These are phyloP conservation scores for Botryococcus braunii DNA, from an alignment of 163 green algal genomes.

Conservation along the genomic window DNA sequence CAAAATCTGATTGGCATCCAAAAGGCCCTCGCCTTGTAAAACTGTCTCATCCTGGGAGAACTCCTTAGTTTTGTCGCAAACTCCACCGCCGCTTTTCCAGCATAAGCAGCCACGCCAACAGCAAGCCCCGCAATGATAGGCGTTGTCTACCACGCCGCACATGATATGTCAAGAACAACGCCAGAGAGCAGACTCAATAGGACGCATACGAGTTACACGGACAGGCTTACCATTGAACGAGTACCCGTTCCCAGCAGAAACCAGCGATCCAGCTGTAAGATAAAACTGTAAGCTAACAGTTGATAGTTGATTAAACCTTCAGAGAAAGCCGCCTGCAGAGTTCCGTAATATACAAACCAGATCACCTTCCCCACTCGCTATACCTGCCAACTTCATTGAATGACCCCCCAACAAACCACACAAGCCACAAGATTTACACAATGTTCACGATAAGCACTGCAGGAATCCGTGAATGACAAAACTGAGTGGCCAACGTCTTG, in stretches of 20 bases:
- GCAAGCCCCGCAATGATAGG: constrained; percentile 68
- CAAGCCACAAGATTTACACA: too few species aligned
- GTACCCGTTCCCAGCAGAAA: too few species aligned
- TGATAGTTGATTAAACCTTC: not conserved
- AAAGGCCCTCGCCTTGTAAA: constrained; percentile 68
- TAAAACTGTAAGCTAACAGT: not conserved
- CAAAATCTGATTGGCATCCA: not conserved
- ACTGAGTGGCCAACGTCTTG: too few species aligned
- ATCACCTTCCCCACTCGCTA: too few species aligned
- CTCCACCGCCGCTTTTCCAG: constrained; percentile 49
- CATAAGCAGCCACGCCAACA: constrained; percentile 70
- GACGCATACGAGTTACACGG: not conserved
- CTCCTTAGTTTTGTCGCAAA: constrained; percentile 49
- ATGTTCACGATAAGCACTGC: too few species aligned
- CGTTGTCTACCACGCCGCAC: constrained; percentile 49
- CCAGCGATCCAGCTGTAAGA: too few species aligned
- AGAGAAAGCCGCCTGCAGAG: not conserved
- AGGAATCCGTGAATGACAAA: too few species aligned
- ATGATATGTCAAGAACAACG: not conserved
- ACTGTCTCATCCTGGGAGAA: constrained; percentile 42
- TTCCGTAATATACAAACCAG: not conserved
- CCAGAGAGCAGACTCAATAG: not conserved
- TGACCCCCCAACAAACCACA: too few species aligned
- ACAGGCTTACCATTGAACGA: too few species aligned
- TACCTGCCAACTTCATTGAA: too few species aligned